A percentile compares a stretch with the other conserved stretches of the same genome.
Evolutionary conservation across 768 basidiomycete species (phyloP).

Genomic region (Leucosporidium yakuticum): DNA sequence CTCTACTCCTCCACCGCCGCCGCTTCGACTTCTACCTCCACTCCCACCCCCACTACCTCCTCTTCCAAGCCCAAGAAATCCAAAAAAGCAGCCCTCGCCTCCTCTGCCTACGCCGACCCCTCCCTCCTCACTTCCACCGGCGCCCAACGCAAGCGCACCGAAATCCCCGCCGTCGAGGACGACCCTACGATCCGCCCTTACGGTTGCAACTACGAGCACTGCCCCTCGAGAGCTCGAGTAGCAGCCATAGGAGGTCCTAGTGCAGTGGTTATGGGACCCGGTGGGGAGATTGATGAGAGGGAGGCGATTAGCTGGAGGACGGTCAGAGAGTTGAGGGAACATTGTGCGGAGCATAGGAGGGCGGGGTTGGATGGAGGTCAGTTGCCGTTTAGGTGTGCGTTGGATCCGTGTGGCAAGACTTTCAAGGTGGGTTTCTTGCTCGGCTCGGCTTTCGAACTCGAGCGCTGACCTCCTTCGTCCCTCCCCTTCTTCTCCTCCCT

Average conservation of each 20-base stretch:
- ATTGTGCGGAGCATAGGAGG: conserved; percentile 16
- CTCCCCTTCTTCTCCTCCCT: background rate
- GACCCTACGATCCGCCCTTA: conserved; percentile 30
- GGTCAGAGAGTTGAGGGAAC: conserved; percentile 33
- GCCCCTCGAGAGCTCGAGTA: background rate
- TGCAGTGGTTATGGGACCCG: background rate
- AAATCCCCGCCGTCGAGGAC: conserved; percentile 33
- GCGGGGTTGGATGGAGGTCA: conserved; percentile 6
- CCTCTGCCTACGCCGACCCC: background rate
- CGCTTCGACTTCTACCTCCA: too few relatives aligned
- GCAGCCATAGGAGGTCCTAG: background rate
- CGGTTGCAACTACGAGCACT: conserved; percentile 25
- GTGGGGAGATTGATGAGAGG: background rate
- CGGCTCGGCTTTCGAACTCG: too few relatives aligned
- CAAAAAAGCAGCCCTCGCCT: background rate
- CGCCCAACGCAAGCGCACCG: conserved; percentile 2
- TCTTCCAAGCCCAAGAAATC: background rate
- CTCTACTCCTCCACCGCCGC: too few relatives aligned
- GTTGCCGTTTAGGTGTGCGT: conserved; percentile 31
- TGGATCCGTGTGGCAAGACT: conserved; percentile 35
- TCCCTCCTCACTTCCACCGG: background rate
- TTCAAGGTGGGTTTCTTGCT: conserved; percentile 30
- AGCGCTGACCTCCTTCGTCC: background rate
- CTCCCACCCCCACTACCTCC: background rate
- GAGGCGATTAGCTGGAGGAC: conserved; percentile 14